These are phyloP conservation scores for Metarhizium brunneum DNA, from an alignment of 2,329 filamentous ascomycete species.

Conservation along the genomic window DNA sequence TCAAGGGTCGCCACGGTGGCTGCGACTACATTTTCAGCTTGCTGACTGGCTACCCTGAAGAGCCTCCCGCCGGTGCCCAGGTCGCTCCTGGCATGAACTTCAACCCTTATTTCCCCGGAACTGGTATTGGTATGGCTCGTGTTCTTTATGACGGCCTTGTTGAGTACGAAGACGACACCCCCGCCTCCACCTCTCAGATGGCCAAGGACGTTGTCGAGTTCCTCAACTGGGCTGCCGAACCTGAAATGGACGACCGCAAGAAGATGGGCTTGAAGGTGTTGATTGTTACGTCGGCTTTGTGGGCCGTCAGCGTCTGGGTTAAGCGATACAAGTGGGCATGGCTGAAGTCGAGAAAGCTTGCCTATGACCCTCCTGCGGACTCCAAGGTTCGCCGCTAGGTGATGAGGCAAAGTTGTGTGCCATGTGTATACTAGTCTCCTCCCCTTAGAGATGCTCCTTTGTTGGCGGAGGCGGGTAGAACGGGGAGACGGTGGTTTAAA, in stretches of 20 bases:
- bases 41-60: slow-evolving; percentile 94
- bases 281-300: slow-evolving; percentile 66
- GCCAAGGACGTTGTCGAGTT: slow-evolving; percentile 99
- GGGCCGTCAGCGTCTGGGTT: slow-evolving; percentile 87
- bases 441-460: slow-evolving; percentile 33
- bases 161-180: slow-evolving; percentile 95
- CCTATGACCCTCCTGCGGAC: slow-evolving; percentile 68
- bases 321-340: slow-evolving; percentile 99
- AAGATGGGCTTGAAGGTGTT: slow-evolving; percentile 99
- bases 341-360: slow-evolving; percentile 90
- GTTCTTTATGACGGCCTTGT: slow-evolving; percentile 96
- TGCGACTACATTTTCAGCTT: slow-evolving; percentile 98
- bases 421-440: slow-evolving; percentile 33
- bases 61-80: slow-evolving; percentile 79
- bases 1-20: slow-evolving; percentile 95
- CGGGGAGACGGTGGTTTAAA: slow-evolving; percentile 19
- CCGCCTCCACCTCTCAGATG: slow-evolving; percentile 95
- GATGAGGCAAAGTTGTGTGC: slow-evolving; percentile 14
- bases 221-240: slow-evolving; percentile 98
- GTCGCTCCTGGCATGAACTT: slow-evolving; percentile 93
- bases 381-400: slow-evolving; percentile 39
- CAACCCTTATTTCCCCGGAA: slow-evolving; percentile 99
- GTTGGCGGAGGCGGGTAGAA: slow-evolving; percentile 32
- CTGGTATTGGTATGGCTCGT: slow-evolving; percentile 97
- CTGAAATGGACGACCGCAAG: slow-evolving; percentile 99